phyloP scores from a whole-genome alignment of 2,329 filamentous ascomycete genomes.

The Akanthomyces muscarius region DNA sequence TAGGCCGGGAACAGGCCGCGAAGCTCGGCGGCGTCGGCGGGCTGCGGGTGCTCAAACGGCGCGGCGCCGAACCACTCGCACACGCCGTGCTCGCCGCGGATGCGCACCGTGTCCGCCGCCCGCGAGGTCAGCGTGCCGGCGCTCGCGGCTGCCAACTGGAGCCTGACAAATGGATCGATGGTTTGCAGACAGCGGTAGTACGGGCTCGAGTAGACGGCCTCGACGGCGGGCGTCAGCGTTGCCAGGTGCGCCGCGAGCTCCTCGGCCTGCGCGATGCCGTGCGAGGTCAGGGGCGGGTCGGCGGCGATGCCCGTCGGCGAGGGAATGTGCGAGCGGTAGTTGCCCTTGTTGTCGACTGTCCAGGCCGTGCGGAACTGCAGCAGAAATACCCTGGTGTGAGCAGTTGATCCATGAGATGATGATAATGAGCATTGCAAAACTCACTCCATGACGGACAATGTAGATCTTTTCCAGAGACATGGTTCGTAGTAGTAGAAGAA shows the following conservation, averaged over 20 bases:
- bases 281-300: constrained; percentile 80
- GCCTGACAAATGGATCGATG: constrained; percentile 62
- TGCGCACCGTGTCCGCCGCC: constrained; percentile 30
- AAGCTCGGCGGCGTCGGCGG: constrained; percentile 62
- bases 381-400: constrained; percentile 1
- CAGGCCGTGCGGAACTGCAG: constrained; percentile 83
- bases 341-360: constrained; percentile 80
- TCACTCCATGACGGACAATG: constrained; percentile 70
- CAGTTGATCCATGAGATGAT: constrained; percentile 6
- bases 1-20: constrained; percentile 63
- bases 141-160: constrained; percentile 28
- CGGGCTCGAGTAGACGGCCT: constrained; percentile 76
- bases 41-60: constrained; percentile 77
- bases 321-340: constrained; percentile 67
- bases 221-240: constrained; percentile 61
- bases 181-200: constrained; percentile 89
- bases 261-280: constrained; percentile 78
- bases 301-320: constrained; percentile 85
- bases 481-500: neutral
- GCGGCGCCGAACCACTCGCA: constrained; percentile 92
- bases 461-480: constrained; percentile 72
- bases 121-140: neutral
- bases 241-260: constrained; percentile 68
- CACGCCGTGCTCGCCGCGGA: constrained; percentile 54
- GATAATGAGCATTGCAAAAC: constrained; percentile 28